Percentiles rank a stretch among this genome's conserved stretches.
Conservation (phyloP, 345 rosid species). For the Conringia planisiliqua region DNA sequence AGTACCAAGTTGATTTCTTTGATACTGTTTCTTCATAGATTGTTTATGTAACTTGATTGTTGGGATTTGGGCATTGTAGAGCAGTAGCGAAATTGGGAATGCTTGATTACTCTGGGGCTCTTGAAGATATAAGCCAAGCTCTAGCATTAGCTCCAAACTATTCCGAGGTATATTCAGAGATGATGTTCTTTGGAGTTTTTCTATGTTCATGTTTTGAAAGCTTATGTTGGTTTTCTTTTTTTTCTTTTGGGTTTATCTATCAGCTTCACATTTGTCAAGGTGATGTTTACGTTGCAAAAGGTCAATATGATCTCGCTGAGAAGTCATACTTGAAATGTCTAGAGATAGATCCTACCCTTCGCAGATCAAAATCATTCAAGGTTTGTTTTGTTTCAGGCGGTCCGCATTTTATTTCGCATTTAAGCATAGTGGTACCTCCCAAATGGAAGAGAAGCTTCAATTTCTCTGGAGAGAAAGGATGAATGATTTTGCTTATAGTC, state of each 20-base stretch:
- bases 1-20: neutral
- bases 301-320: slow-evolving; percentile 61
- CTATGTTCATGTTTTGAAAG: neutral
- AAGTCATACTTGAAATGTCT: slow-evolving; percentile 56
- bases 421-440: neutral
- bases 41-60: neutral
- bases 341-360: slow-evolving; percentile 64
- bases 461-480: neutral
- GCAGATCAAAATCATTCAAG: slow-evolving; percentile 77
- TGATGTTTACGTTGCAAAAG: slow-evolving; percentile 65
- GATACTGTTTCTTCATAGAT: neutral
- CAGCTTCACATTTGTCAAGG: slow-evolving; percentile 83
- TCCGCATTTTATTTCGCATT: neutral
- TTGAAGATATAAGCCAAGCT: slow-evolving; percentile 69
- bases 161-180: slow-evolving; percentile 44
- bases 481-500: neutral
- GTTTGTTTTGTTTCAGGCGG: slow-evolving; percentile 27
- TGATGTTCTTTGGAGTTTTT: neutral
- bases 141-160: slow-evolving; percentile 50
- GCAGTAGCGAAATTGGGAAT: slow-evolving; percentile 60
- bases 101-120: slow-evolving; percentile 59
- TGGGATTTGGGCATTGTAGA: slow-evolving; percentile 35
- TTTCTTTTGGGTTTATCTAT: neutral
- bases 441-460: neutral
- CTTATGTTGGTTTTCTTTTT: neutral